These are phyloP conservation scores for Myxozyma mucilagina DNA, from an alignment of 805 yeast genomes.

Conservation along the genomic window DNA sequence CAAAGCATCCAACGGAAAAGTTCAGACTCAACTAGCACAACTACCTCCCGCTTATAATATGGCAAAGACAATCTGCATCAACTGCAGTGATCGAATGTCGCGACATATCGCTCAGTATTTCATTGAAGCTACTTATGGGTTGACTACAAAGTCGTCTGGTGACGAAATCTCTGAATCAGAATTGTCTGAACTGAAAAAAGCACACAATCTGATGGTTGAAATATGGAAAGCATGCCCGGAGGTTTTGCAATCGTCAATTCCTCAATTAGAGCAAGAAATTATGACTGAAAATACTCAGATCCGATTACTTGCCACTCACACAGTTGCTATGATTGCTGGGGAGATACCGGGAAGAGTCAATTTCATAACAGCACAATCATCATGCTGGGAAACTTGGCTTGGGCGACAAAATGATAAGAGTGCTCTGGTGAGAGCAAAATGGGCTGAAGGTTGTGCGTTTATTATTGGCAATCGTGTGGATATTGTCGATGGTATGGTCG, in stretches of 20 bases:
- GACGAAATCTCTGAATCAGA: slow-evolving; percentile 36
- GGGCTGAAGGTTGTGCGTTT: slow-evolving; percentile 62
- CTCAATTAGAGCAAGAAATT: slow-evolving; percentile 75
- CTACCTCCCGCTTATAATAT: slow-evolving; percentile 63
- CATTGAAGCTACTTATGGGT: slow-evolving; percentile 64
- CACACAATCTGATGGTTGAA: slow-evolving; percentile 63
- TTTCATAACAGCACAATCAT: slow-evolving; percentile 50
- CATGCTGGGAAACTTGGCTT: slow-evolving; percentile 70
- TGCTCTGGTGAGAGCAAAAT: slow-evolving; percentile 60
- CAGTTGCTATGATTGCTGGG: slow-evolving; percentile 67
- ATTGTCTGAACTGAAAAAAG: slow-evolving; percentile 52
- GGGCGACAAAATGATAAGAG: slow-evolving; percentile 72
- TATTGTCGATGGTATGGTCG: slow-evolving; percentile 50
- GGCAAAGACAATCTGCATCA: slow-evolving; percentile 65
- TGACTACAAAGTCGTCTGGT: slow-evolving; percentile 35
- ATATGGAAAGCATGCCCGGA: slow-evolving; percentile 82
- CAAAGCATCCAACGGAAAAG: neutral
- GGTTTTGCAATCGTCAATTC: slow-evolving; percentile 68
- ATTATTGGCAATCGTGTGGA: slow-evolving; percentile 51
- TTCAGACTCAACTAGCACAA: slow-evolving; percentile 15
- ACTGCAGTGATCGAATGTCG: slow-evolving; percentile 70
- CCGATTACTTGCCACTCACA: slow-evolving; percentile 67
- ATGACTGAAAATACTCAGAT: slow-evolving; percentile 61
- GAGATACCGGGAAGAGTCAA: slow-evolving; percentile 52
- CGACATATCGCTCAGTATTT: slow-evolving; percentile 76